Conservation (phyloP, 495 filamentous ascomycete species). For the Hypoxylon fragiforme region DNA sequence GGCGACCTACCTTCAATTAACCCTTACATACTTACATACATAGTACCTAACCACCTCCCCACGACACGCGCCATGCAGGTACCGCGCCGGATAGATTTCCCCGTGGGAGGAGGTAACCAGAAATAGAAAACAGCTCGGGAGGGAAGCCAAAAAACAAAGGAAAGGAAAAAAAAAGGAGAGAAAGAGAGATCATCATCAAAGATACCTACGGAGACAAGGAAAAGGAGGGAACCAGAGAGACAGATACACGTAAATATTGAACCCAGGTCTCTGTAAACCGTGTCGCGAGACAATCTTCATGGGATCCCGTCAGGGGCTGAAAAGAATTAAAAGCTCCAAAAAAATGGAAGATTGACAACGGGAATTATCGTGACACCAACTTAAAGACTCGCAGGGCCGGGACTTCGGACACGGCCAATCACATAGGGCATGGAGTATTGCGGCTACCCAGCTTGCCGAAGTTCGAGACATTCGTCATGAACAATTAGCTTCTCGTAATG, state of each 20-base stretch:
- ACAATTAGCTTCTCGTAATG: constrained; percentile 13
- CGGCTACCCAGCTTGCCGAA: constrained; percentile 32
- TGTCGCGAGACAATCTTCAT: constrained; percentile 22
- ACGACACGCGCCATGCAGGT: not conserved
- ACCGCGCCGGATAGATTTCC: not conserved
- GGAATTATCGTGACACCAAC: constrained; percentile 21
- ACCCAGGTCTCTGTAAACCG: constrained; percentile 16
- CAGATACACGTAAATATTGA: constrained; percentile 28
- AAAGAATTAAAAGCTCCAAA: too few species aligned
- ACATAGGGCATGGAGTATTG: constrained; percentile 23
- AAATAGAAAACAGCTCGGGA: too few species aligned
- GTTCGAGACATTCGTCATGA: constrained; percentile 27
- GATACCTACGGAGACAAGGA: constrained; percentile 10
- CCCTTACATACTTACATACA: too few species aligned
- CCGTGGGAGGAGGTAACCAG: constrained; percentile 15
- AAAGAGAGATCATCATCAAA: too few species aligned
- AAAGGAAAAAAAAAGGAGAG: too few species aligned
- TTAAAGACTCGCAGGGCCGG: constrained; percentile 29
- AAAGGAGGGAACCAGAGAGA: constrained; percentile 20
- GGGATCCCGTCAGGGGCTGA: constrained; percentile 19
- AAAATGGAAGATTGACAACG: constrained; percentile 15
- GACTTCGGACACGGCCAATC: constrained; percentile 23
- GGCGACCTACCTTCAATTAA: too few species aligned
- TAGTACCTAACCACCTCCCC: too few species aligned
- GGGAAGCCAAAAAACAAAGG: too few species aligned